Base-by-base conservation (phyloP, 495 filamentous ascomycete genomes). In the Aspergillus kassunensis region DNA sequence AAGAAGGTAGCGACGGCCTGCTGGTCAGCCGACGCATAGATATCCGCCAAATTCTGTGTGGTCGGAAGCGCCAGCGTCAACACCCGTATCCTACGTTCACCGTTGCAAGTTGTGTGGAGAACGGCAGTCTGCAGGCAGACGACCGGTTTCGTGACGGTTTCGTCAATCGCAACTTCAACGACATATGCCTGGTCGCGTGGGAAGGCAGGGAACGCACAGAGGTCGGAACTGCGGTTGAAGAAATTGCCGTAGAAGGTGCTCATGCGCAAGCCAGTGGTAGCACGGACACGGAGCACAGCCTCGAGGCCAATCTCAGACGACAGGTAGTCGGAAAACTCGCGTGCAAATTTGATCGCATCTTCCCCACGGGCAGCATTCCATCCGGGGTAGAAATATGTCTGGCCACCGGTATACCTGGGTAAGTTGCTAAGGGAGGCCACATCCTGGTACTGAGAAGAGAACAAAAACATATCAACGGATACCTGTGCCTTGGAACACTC, bases 401-500 rank as follows among this genome's bases (percentile, higher is more conserved):
- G 95, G 13, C 93, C 93, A 70, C 93, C 93, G 21, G 93, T 98
- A 61, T 97, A 98, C 58, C 93, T 76, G 33, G 93, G 93, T 10
- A 98, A 73, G 67, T 95, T 96, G 73, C 90, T 95, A 34, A 97
- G 77, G 33, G 90, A 93, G 12, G 93, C 93, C 16, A 98, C 95
- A 61, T 98, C 93, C 64, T 97, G 93, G 67, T 98, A 98, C 60
- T 91, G 87, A 10, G 90, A 91, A 3, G 90, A 92, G 77, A 98
- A 98, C 39, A 98, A 79, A 75, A 98, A 98, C 93, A 98, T 98
- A 69, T 98, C 93, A 61, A 97, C 89, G 0, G 92, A 97, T 8
- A 98, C 92, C 66, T 98, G 93, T 53, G 91, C 91, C 72, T 98
- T 98, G 37, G 92, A 97, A 67, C 93, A 98, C 64, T 98, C 93